phyloP scores from a whole-genome alignment of 768 basidiomycete genomes.

The Mycena rebaudengoi region DNA sequence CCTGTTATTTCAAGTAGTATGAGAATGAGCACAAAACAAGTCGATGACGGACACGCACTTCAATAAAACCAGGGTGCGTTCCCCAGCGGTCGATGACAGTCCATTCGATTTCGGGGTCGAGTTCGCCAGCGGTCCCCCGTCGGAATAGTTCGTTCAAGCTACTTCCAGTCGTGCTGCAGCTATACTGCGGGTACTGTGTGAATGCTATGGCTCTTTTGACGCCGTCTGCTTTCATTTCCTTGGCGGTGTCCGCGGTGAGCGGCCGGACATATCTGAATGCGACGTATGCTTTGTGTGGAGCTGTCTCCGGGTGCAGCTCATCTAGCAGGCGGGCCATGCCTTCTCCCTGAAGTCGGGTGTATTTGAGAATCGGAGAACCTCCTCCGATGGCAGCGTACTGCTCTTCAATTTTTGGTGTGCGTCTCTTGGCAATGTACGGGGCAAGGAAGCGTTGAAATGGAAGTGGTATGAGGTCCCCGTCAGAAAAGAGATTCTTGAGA shows the following conservation, averaged over 20 bases:
- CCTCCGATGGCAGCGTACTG: constrained; percentile 97
- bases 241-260: constrained; percentile 83
- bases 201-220: constrained; percentile 94
- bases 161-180: constrained; percentile 97
- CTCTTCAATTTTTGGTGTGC: constrained; percentile 92
- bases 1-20: too few relatives aligned
- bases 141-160: constrained; percentile 93
- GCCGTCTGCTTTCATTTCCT: constrained; percentile 88
- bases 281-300: constrained; percentile 95
- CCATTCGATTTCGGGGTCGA: constrained; percentile 82
- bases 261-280: constrained; percentile 95
- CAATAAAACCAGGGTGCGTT: constrained; percentile 92
- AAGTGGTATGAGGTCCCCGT: constrained; percentile 92
- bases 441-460: constrained; percentile 92
- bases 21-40: background rate
- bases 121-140: constrained; percentile 65
- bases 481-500: constrained; percentile 90
- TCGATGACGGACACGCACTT: constrained; percentile 59
- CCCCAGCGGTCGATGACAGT: constrained; percentile 99
- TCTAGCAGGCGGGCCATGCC: constrained; percentile 92
- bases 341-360: constrained; percentile 88
- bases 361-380: constrained; percentile 93
- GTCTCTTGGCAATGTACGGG: constrained; percentile 86
- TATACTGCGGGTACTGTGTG: constrained; percentile 98
- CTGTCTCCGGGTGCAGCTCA: constrained; percentile 91